Evolutionary conservation across 768 basidiomycete genomes (phyloP).

Genomic region (Pleurotus djamor): DNA sequence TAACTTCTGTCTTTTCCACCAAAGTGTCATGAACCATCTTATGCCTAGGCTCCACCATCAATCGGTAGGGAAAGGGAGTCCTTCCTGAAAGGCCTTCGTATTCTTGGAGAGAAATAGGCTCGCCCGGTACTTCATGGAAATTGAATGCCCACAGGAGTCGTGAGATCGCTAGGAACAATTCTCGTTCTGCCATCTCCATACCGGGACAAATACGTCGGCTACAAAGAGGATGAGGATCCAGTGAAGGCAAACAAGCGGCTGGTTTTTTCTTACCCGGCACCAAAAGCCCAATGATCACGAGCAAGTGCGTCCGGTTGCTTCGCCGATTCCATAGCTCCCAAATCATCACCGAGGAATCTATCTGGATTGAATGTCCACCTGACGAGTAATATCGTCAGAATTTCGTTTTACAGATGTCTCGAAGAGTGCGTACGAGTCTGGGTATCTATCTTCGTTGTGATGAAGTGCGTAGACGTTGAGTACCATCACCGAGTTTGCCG

Average conservation of each 20-base stretch:
- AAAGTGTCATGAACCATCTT: constrained; percentile 10
- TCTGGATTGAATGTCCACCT: constrained; percentile 28
- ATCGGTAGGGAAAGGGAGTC: constrained; percentile 27
- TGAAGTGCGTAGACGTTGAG: constrained; percentile 24
- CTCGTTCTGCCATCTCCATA: constrained; percentile 28
- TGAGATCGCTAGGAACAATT: constrained; percentile 31
- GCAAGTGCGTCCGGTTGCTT: constrained; percentile 24
- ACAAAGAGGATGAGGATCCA: background rate
- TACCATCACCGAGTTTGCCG: constrained; percentile 22
- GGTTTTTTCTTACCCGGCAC: constrained; percentile 26
- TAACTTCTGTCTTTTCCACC: constrained; percentile 5
- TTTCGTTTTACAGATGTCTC: background rate
- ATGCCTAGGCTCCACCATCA: constrained; percentile 13
- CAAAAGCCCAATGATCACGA: constrained; percentile 36
- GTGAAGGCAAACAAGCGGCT: background rate
- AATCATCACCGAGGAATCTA: constrained; percentile 25
- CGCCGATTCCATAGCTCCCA: constrained; percentile 23
- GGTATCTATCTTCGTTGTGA: constrained; percentile 23
- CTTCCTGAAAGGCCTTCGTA: constrained; percentile 33
- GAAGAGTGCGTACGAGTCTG: constrained; percentile 22
- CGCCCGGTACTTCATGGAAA: constrained; percentile 20
- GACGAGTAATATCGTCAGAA: background rate
- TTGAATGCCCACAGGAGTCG: constrained; percentile 31
- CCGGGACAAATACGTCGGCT: constrained; percentile 31
- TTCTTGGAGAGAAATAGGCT: constrained; percentile 32